Base-by-base conservation (phyloP, 495 filamentous ascomycete genomes). In the Neurospora hispaniola region DNA sequence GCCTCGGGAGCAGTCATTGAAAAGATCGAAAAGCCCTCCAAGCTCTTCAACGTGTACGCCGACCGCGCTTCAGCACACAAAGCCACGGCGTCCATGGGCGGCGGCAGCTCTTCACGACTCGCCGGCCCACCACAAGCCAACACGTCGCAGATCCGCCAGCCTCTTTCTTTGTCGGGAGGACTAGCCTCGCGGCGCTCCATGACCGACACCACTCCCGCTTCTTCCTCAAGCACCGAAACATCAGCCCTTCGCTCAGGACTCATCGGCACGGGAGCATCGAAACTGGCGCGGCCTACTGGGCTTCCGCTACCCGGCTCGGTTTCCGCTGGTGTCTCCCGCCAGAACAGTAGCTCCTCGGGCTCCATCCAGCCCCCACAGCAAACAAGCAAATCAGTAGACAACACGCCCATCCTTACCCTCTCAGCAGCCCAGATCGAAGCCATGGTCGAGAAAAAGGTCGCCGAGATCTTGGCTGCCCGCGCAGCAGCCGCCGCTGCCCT, bases 391-490 rank as follows among this genome's bases (percentile, higher is more conserved):
- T 23, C 68, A 12, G 69, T 77, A 59, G 85, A 82, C 81, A 62
- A 72, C 69, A 11, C 76, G 83, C 11, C 74, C 82, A 14, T 73
- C 48, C 75, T 82, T 16, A 80, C 82, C 9, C 77, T 97, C 5
- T 92, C 91, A 5, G 90, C 92, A 38, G 89, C 88, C n/a, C 89
- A 87, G 71, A 94, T 97, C 46, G 94, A 97, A 76, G 93, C 94
- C 62, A 89, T 98, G 80, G 93, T 99, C 8, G 92, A 96, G 78
- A 91, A 89, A 77, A 97, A 97, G 75, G 93, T 99, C 0, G 90
- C 91, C 62, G 94, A 97, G 78, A 92, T 96, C 42, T 83, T 98
- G 1, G 93, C 94, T 2, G 87, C 90, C 10, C 88, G 91, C 38
- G 86, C 86, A 0, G 79, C 88, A n/a, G 81, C 84, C 6, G 74